Conservation (phyloP, 257 asterid species). For the Ocimum tenuiflorum region DNA sequence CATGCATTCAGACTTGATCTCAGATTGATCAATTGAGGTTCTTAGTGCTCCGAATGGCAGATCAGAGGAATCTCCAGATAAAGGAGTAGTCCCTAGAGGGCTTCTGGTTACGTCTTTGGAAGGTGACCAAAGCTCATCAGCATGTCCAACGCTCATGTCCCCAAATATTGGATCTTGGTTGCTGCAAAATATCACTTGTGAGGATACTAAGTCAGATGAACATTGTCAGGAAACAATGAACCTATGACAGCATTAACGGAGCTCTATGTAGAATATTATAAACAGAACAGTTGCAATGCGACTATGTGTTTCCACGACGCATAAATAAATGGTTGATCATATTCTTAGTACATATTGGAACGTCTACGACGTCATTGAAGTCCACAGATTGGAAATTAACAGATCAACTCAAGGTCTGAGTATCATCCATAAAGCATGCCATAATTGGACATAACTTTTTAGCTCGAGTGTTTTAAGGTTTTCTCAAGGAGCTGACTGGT, state of each 20-base stretch:
- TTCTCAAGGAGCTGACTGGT: constrained; percentile 1
- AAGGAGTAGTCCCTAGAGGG: constrained; percentile 34
- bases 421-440: background rate
- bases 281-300: background rate
- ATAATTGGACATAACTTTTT: background rate
- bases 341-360: background rate
- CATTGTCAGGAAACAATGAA: constrained; percentile 21
- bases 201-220: constrained; percentile 56
- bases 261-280: background rate
- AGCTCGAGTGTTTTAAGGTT: background rate
- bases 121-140: constrained; percentile 73
- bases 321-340: background rate
- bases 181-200: constrained; percentile 81
- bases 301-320: background rate
- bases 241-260: background rate
- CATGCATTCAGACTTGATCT: constrained; percentile 36
- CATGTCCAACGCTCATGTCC: constrained; percentile 39
- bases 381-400: background rate
- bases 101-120: constrained; percentile 53
- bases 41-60: constrained; percentile 34
- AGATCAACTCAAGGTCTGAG: background rate
- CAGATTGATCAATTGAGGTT: constrained; percentile 34
- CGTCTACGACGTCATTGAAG: background rate
- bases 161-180: constrained; percentile 61
- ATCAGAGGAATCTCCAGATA: constrained; percentile 53